These are phyloP conservation scores for Blastobotrys peoriensis DNA, from an alignment of 805 yeast species.

Conservation along the genomic window DNA sequence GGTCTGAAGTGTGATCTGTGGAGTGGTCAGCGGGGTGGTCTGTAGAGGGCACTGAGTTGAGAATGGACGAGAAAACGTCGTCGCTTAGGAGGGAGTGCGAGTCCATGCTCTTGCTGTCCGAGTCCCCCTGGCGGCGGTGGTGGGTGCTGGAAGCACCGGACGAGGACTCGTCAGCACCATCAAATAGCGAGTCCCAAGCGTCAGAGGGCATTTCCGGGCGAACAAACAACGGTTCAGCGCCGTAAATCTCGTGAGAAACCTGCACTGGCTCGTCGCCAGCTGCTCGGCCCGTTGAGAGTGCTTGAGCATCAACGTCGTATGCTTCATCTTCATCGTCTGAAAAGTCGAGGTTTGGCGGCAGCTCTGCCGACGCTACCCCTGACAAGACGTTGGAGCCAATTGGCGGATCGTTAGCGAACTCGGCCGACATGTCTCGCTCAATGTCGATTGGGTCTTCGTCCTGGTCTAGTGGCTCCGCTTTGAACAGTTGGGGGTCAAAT, in stretches of 20 bases:
- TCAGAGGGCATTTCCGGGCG: background rate
- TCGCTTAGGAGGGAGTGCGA: background rate
- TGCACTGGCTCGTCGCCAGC: background rate
- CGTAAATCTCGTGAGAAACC: background rate
- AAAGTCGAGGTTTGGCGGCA: background rate
- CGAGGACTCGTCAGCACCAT: background rate
- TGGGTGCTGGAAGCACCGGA: background rate
- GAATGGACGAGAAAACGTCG: background rate
- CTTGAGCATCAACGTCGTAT: background rate
- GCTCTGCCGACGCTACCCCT: background rate
- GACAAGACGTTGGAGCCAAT: background rate
- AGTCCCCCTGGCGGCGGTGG: background rate
- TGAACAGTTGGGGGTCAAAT: background rate
- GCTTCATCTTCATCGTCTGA: background rate
- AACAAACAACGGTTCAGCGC: background rate
- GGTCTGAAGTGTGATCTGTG: background rate
- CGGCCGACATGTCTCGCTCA: background rate
- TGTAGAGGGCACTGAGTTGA: background rate
- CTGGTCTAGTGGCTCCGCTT: background rate
- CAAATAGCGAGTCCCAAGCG: background rate
- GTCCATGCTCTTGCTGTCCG: background rate
- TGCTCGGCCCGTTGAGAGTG: background rate
- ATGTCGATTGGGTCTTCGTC: background rate
- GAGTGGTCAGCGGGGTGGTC: background rate
- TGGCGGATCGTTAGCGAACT: background rate